Evolutionary conservation across 148 eudicot genomes (phyloP).

Genomic region (Bassia scoparia): DNA sequence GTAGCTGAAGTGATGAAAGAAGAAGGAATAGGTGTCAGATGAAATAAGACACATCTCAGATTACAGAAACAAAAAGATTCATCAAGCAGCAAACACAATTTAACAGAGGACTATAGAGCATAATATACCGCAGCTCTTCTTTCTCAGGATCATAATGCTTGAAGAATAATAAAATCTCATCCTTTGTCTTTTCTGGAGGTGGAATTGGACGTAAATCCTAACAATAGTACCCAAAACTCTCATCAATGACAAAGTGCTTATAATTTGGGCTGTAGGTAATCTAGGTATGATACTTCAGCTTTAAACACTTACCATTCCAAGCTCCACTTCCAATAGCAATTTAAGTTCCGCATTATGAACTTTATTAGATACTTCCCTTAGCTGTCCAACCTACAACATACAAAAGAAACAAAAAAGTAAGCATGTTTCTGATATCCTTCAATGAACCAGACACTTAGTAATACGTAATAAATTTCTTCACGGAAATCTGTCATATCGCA

Average conservation of each 20-base stretch:
- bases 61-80: background rate
- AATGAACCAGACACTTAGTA: background rate
- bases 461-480: background rate
- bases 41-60: background rate
- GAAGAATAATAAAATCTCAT: constrained; percentile 72
- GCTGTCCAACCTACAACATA: constrained; percentile 68
- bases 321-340: constrained; percentile 74
- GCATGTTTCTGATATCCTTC: background rate
- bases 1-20: constrained; percentile 35
- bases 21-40: background rate
- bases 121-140: constrained; percentile 65
- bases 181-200: constrained; percentile 72
- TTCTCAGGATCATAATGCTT: constrained; percentile 82
- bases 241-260: constrained; percentile 6
- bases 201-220: constrained; percentile 67
- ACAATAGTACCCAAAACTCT: constrained; percentile 3
- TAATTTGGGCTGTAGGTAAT: background rate
- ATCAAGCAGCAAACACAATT: constrained; percentile 1
- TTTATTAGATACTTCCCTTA: constrained; percentile 74
- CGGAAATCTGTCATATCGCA: background rate
- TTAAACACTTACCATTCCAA: constrained; percentile 47
- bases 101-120: background rate
- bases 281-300: background rate
- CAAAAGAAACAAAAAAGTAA: background rate
- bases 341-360: constrained; percentile 76